These are phyloP conservation scores for Calocybe gangraenosa DNA, from an alignment of 768 basidiomycete species.

Conservation along the genomic window DNA sequence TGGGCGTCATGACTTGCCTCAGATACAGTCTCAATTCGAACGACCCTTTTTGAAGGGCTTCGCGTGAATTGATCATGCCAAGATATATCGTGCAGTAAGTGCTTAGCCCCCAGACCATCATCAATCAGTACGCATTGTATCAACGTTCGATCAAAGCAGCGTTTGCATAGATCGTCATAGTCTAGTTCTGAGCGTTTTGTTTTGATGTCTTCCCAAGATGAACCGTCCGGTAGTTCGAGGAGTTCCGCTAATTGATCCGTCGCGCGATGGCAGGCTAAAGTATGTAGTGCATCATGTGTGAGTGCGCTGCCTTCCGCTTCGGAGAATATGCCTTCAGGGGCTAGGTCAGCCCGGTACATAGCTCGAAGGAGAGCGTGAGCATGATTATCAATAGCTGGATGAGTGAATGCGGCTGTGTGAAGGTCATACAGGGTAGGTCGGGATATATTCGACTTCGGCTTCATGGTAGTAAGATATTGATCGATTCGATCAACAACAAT, in stretches of 20 bases:
- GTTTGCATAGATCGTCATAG: slow-evolving; percentile 55
- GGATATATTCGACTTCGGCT: not conserved
- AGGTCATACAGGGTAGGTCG: not conserved
- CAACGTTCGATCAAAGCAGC: slow-evolving; percentile 49
- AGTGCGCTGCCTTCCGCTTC: slow-evolving; percentile 58
- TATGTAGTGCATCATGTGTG: slow-evolving; percentile 44
- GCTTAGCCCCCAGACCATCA: slow-evolving; percentile 56
- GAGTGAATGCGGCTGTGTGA: slow-evolving; percentile 21
- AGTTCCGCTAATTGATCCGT: slow-evolving; percentile 50
- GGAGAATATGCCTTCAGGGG: slow-evolving; percentile 63
- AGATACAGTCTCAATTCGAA: slow-evolving; percentile 67
- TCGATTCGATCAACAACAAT: no score
- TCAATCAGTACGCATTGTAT: slow-evolving; percentile 72
- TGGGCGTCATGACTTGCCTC: slow-evolving; percentile 43
- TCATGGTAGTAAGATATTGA: not conserved
- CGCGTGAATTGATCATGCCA: slow-evolving; percentile 64
- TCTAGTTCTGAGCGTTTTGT: slow-evolving; percentile 32
- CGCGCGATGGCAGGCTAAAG: slow-evolving; percentile 58
- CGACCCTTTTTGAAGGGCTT: slow-evolving; percentile 54
- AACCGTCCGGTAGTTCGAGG: slow-evolving; percentile 33
- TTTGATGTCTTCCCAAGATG: slow-evolving; percentile 62
- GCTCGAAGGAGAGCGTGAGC: slow-evolving; percentile 65
- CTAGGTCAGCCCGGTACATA: slow-evolving; percentile 38
- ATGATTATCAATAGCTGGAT: slow-evolving; percentile 75
- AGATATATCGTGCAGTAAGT: slow-evolving; percentile 42